Evolutionary conservation across 73 alveolate genomes (phyloP).

Genomic region (Durusdinium trenchii): DNA sequence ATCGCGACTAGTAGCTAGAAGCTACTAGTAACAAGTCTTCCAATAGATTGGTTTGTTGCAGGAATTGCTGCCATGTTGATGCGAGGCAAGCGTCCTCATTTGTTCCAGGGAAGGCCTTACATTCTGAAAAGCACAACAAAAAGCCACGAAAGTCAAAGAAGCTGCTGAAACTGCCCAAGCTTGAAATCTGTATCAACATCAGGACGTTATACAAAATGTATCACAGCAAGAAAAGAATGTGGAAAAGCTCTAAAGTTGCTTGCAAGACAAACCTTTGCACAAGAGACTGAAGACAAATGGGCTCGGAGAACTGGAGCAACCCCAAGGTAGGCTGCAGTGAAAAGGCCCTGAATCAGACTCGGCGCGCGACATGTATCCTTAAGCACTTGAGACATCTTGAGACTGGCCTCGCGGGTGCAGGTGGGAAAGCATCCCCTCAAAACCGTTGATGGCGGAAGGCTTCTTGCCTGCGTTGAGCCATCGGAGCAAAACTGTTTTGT

Average conservation of each 20-base stretch:
- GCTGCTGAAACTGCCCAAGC: too few species aligned
- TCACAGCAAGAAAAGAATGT: neutral
- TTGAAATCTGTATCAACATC: too few species aligned
- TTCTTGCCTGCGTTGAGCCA: neutral
- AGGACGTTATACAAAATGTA: too few species aligned
- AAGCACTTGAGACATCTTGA: neutral
- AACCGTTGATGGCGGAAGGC: slow-evolving; percentile 17
- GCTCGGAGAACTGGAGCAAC: slow-evolving; percentile 68
- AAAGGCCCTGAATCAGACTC: slow-evolving; percentile 10
- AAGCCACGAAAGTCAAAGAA: too few species aligned
- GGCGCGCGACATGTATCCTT: too few species aligned
- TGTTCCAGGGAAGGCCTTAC: slow-evolving; percentile 64
- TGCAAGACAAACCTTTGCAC: neutral
- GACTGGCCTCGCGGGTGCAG: slow-evolving; percentile 47
- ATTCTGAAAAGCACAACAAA: too few species aligned
- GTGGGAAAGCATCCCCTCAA: slow-evolving; percentile 52
- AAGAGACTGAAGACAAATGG: slow-evolving; percentile 13
- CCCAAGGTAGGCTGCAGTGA: slow-evolving; percentile 69
- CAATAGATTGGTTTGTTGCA: too few species aligned
- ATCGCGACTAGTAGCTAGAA: too few species aligned
- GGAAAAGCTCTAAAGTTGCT: neutral
- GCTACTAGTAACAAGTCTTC: too few species aligned
- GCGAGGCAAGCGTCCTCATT: slow-evolving; percentile 34
- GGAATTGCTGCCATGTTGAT: too few species aligned
- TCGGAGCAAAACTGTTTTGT: neutral